Base-by-base conservation (phyloP, 257 asterid genomes). In the Solanum chmielewskii region DNA sequence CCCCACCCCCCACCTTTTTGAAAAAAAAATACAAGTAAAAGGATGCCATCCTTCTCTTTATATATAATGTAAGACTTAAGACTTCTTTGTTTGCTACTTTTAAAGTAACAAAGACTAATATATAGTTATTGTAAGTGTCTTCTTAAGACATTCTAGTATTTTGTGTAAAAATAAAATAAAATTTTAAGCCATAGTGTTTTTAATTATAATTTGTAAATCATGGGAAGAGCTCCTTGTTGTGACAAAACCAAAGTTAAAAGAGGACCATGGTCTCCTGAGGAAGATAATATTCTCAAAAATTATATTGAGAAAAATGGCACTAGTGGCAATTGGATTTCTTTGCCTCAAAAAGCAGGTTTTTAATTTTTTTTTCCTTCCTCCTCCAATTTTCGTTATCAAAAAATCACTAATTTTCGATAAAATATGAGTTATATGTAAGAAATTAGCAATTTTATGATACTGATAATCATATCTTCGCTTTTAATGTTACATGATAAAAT, bases 141-240 rank as follows among this genome's bases (percentile, higher is more conserved):
- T 77, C 5, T 44, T 44, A 14, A n/a, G 62, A 77, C 83, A 77
- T 42, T 42, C 37, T 41, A 41, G 59, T n/a, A 44, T 78, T 0
- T 11, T 78, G 25, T 4, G 13, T 7, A 11, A 15, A 41, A 77
- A 42, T 41, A 75, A 2, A 5, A 74, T 2, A 39, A 6, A 4
- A 11, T 39, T 76, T 41, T 13, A 44, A 77, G 37, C 8, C 14
- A 13, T 42, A 13, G 83, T 33, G 0, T 77, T 35, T 45, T 76
- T 68, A 52, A 52, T 33, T 60, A 7, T 78, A 27, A 13, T 78
- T 78, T 45, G 42, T 52, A 18, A 81, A 92, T 60, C 25, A 60
- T 93, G 97, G 98, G 97, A 81, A 92, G 97, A 91, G 94, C 98
- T n/a, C 97, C 98, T 33, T 95, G 98, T 44, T 95, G 98, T 91